These are phyloP conservation scores for Atkinsonella hypoxylon DNA, from an alignment of 2,329 filamentous ascomycete genomes.

Conservation along the genomic window DNA sequence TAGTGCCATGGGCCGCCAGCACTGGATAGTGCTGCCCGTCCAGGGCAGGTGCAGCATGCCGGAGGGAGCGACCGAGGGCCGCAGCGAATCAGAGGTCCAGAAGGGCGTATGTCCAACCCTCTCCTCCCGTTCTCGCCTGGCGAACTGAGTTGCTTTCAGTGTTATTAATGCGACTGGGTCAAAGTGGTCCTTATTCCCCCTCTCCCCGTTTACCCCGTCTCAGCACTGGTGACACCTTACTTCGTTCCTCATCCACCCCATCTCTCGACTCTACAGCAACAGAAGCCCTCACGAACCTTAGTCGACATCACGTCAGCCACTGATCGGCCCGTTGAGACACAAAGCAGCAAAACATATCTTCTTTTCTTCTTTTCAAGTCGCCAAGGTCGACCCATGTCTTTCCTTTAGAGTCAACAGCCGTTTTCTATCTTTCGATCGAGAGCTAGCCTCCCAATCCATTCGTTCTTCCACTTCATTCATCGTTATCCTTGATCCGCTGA, in stretches of 20 bases:
- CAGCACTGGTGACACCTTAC: conserved; percentile 10
- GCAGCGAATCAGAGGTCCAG: conserved; percentile 1
- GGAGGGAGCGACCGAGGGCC: background rate
- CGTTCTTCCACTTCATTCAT: conserved; percentile 7
- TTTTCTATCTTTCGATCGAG: conserved; percentile 7
- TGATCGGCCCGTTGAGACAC: conserved; percentile 6
- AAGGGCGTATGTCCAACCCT: background rate
- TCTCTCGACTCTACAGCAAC: conserved; percentile 1
- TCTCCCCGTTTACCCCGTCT: conserved; percentile 1
- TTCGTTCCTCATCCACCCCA: conserved; percentile 4
- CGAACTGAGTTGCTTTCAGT: background rate
- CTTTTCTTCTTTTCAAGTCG: conserved; percentile 8
- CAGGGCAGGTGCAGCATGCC: background rate
- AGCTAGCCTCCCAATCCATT: conserved; percentile 13
- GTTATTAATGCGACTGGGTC: background rate
- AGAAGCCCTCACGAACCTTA: conserved; percentile 6
- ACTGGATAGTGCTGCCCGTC: background rate
- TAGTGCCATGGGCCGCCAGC: conserved; percentile 1
- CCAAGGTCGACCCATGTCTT: conserved; percentile 23
- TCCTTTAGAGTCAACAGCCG: conserved; percentile 15
- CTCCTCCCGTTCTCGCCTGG: background rate
- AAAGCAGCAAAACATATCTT: conserved; percentile 4
- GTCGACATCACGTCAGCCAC: conserved; percentile 3
- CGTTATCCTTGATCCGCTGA: background rate
- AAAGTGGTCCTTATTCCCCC: conserved; percentile 1